Evolutionary conservation across 164 flowering plant species (phyloP).

Genomic region (Stephania yunnanensis): DNA sequence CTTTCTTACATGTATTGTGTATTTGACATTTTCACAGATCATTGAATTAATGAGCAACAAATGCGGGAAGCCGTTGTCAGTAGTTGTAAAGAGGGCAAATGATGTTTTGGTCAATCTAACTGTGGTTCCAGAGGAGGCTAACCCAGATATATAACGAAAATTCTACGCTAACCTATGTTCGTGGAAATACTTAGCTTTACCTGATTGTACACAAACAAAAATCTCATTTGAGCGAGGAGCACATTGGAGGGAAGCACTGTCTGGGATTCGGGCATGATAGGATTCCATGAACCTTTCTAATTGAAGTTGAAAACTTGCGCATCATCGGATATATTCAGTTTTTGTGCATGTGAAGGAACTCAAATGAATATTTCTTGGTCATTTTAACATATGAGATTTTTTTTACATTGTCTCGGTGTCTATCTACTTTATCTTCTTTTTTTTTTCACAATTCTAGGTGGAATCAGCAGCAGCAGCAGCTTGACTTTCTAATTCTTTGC

Average conservation of each 20-base stretch:
- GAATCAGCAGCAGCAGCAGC: no score
- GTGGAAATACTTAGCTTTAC: background rate
- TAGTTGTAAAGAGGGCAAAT: conserved; percentile 55
- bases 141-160: conserved; percentile 40
- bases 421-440: no score
- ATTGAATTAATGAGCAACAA: conserved; percentile 69
- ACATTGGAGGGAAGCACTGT: background rate
- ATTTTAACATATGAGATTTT: no score
- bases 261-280: background rate
- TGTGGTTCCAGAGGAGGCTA: conserved; percentile 79
- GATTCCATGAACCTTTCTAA: background rate
- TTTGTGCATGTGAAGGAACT: no score
- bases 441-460: no score
- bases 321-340: no score
- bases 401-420: no score
- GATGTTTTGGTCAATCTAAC: conserved; percentile 39
- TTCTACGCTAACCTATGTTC: background rate
- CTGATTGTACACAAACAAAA: background rate
- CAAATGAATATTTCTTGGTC: no score
- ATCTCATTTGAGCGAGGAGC: background rate
- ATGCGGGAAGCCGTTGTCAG: conserved; percentile 58
- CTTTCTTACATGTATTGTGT: background rate
- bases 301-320: no score
- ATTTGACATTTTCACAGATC: conserved; percentile 34
- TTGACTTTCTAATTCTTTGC: no score